Evolutionary conservation across 1,139 yeast genomes (phyloP).

Genomic region (Diutina neorugosa): DNA sequence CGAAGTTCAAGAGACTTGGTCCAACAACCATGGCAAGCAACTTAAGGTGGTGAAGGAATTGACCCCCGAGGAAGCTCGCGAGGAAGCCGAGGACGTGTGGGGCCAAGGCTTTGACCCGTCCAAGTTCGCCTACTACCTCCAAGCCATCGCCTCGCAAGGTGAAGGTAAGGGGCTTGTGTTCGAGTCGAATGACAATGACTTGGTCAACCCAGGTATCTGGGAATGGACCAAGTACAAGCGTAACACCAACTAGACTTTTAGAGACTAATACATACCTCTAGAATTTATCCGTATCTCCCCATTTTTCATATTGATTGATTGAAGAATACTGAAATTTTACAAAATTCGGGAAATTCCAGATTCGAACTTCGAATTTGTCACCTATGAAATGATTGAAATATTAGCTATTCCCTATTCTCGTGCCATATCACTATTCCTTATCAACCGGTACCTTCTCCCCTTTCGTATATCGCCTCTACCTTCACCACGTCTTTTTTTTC

Average conservation of each 20-base stretch:
- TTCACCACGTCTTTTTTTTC: neutral
- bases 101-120: constrained; percentile 17
- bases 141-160: constrained; percentile 7
- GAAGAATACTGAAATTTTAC: no score
- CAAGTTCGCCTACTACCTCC: constrained; percentile 12
- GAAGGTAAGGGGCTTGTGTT: constrained; percentile 6
- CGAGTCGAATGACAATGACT: constrained; percentile 28
- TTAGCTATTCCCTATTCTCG: no score
- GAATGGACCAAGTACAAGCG: constrained; percentile 30
- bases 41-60: constrained; percentile 16
- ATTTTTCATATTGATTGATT: no score
- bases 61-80: constrained; percentile 24
- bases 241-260: neutral
- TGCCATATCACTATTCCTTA: no score
- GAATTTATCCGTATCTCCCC: no score
- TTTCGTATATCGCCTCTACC: neutral
- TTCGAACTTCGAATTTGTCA: no score
- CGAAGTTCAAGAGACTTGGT: constrained; percentile 29
- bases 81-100: constrained; percentile 12
- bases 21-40: constrained; percentile 24
- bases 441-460: no score
- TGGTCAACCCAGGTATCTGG: constrained; percentile 45
- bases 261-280: no score
- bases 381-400: no score
- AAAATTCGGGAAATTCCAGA: no score